These are phyloP conservation scores for Aquilaria agallochum DNA, from an alignment of 441 rosid genomes.

Conservation along the genomic window DNA sequence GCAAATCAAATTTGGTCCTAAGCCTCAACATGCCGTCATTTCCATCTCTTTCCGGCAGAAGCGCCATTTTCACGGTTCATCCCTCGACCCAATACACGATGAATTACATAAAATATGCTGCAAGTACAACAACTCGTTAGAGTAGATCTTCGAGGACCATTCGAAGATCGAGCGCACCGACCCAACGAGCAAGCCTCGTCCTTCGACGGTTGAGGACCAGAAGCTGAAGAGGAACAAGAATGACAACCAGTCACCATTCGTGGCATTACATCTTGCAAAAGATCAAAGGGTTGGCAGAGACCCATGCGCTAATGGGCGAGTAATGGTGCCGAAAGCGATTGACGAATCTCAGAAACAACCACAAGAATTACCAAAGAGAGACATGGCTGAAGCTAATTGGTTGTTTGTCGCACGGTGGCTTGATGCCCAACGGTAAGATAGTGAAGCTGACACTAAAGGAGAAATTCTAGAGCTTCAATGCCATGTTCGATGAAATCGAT, in stretches of 20 bases:
- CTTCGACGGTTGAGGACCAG: conserved; percentile 5
- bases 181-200: conserved; percentile 27
- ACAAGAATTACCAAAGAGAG: conserved; percentile 78
- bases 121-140: conserved; percentile 76
- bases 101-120: conserved; percentile 82
- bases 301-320: conserved; percentile 54
- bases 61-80: conserved; percentile 34
- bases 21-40: too few relatives aligned
- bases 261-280: conserved; percentile 77
- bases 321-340: conserved; percentile 71
- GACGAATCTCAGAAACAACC: conserved; percentile 62
- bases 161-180: conserved; percentile 60
- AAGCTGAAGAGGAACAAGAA: conserved; percentile 5
- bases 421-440: conserved; percentile 70
- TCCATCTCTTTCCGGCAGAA: too few relatives aligned
- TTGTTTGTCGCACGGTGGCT: conserved; percentile 63
- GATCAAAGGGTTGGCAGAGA: conserved; percentile 66
- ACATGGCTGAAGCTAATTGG: conserved; percentile 75
- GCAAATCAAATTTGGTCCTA: too few relatives aligned
- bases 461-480: conserved; percentile 79
- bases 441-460: conserved; percentile 73
- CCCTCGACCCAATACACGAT: conserved; percentile 85
- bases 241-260: conserved; percentile 43
- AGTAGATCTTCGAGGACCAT: conserved; percentile 71
- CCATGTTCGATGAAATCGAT: conserved; percentile 83